phyloP scores from a whole-genome alignment of 306 rosid species.

The Erythrophleum fordii region DNA sequence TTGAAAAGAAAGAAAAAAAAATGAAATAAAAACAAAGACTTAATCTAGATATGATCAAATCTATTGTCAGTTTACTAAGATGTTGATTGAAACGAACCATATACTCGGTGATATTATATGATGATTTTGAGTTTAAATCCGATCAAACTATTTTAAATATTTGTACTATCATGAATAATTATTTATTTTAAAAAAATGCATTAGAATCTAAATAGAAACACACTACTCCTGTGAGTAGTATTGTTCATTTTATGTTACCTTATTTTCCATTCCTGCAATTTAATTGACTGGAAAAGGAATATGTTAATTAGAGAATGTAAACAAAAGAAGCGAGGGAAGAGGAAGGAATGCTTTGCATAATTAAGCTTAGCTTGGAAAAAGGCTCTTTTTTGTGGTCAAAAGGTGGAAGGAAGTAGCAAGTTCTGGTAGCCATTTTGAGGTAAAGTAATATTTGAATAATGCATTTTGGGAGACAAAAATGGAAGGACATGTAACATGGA shows the following conservation, averaged over 20 bases:
- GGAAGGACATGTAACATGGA: slow-evolving; percentile 34
- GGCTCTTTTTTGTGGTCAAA: slow-evolving; percentile 42
- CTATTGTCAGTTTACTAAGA: neutral
- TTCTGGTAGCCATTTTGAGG: slow-evolving; percentile 39
- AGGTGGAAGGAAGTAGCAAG: slow-evolving; percentile 37
- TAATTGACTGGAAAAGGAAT: neutral
- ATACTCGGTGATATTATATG: neutral
- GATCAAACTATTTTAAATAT: no score
- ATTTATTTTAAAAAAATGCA: no score
- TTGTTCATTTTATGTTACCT: no score
- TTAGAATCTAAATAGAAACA: no score
- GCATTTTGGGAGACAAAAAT: slow-evolving; percentile 40
- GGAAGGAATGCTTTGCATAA: slow-evolving; percentile 13
- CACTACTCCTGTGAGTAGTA: no score
- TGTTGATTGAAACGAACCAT: neutral
- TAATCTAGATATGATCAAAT: neutral
- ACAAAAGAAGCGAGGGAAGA: neutral
- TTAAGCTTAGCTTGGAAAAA: slow-evolving; percentile 29
- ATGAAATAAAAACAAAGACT: neutral
- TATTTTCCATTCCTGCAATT: neutral
- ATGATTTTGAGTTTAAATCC: neutral
- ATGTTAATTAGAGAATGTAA: neutral
- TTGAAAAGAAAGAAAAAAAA: neutral
- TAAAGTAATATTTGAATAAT: slow-evolving; percentile 43
- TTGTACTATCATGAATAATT: no score